Conservation (phyloP, 2,329 filamentous ascomycete genomes). For the Apiospora phragmitis region DNA sequence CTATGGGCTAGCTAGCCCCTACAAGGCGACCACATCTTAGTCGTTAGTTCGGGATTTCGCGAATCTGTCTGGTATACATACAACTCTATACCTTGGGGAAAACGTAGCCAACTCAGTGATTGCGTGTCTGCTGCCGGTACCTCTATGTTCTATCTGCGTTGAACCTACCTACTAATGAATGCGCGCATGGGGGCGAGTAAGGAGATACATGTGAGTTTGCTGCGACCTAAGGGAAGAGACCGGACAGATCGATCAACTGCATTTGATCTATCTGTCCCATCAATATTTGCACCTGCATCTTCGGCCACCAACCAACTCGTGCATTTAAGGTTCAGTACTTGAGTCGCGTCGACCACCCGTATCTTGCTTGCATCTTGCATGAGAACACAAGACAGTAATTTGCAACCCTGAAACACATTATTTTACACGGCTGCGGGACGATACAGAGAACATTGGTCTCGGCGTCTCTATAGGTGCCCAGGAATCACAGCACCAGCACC, state of each 20-base stretch:
- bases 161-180: background rate
- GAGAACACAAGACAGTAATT: background rate
- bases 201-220: background rate
- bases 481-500: too few species aligned
- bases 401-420: slow-evolving; percentile 5
- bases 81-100: background rate
- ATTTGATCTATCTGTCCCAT: background rate
- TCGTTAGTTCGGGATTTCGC: background rate
- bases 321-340: background rate
- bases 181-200: background rate
- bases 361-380: background rate
- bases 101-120: background rate
- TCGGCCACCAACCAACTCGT: background rate
- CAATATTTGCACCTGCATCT: background rate
- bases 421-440: background rate
- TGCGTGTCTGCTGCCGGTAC: background rate
- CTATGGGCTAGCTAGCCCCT: background rate
- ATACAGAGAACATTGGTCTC: background rate
- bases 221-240: background rate
- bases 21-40: background rate
- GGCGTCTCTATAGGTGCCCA: background rate
- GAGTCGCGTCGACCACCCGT: slow-evolving; percentile 1
- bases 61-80: background rate
- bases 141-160: background rate
- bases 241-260: background rate